Base-by-base conservation (phyloP, 2,329 filamentous ascomycete species). In the Cadophora sp. region DNA sequence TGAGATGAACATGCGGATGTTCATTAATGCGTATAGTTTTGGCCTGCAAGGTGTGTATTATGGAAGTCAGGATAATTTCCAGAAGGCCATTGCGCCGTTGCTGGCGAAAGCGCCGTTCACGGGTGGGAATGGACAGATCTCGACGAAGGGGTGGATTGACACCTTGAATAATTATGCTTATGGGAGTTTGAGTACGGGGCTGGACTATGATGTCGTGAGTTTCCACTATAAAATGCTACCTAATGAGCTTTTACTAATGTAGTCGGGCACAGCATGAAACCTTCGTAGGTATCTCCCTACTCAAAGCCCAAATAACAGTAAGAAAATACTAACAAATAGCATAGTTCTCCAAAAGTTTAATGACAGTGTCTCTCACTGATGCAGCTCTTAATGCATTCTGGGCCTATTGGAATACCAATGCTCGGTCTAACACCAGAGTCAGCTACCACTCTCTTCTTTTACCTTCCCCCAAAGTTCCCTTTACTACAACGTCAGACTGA, bases 311-410 rank as follows among this genome's bases (percentile, higher is more conserved):
- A n/a, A n/a, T n/a, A n/a, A n/a, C n/a, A n/a, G n/a, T n/a, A n/a
- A n/a, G n/a, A n/a, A 6, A 4, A 14, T 19, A 43, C 16, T 43
- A 43, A 43, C 40, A 16, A 16, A 16, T 43, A 16, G 14, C 34
- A 3, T 40, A 71, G 69, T 72, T 72, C 67, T 70, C 70, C 22
- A 72, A 70, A 50, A 70, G 66, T 37, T 61, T 72, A 11, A 72
- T 72, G 70, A 72, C 70, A 9, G 68, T 62, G 5, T 43, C 24
- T 9, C 31, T 72, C 8, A 66, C 60, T 22, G 60, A 66, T 24
- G 64, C 67, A 24, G 69, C 65, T 8, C 50, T 68, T 19, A 48
- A 26, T 14, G 61, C 65, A 12, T 72, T 71, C 62, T 69, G 67
- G 68, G 55, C 46, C 6, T 72, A 72, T 40, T 71, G 51, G 59